These are phyloP conservation scores for Penicillium sp. DNA, from an alignment of 2,329 filamentous ascomycete genomes.

Conservation along the genomic window DNA sequence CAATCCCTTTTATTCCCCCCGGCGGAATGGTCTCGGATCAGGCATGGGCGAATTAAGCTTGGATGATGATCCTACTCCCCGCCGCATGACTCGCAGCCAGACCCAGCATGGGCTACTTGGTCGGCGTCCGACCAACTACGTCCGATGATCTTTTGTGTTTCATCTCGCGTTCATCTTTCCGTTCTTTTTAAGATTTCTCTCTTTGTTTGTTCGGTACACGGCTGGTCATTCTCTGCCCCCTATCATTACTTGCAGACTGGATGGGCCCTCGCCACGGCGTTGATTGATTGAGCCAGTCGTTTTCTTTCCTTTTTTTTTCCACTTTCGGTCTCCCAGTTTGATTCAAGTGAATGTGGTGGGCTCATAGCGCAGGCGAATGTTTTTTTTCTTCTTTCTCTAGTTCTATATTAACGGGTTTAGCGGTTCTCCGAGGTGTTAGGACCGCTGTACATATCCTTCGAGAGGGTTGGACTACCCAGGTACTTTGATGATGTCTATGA, in stretches of 20 bases:
- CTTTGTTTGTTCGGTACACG: neutral
- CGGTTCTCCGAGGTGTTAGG: neutral
- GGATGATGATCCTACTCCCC: slow-evolving; percentile 31
- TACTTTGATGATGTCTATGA: slow-evolving; percentile 11
- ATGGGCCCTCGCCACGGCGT: neutral
- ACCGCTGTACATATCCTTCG: slow-evolving; percentile 6
- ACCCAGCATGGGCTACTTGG: slow-evolving; percentile 26
- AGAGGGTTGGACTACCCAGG: slow-evolving; percentile 1
- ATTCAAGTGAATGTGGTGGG: slow-evolving; percentile 7
- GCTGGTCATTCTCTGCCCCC: neutral
- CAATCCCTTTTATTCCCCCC: slow-evolving; percentile 29
- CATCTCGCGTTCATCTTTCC: neutral
- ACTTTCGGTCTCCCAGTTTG: neutral
- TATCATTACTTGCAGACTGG: neutral
- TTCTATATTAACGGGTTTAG: neutral
- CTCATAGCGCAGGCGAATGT: slow-evolving; percentile 18
- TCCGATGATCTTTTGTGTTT: slow-evolving; percentile 10
- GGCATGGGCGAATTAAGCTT: slow-evolving; percentile 35
- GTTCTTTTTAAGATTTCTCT: neutral
- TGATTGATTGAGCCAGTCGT: neutral
- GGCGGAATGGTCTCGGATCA: slow-evolving; percentile 32
- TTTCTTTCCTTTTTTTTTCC: neutral
- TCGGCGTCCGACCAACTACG: slow-evolving; percentile 17
- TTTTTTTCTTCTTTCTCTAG: slow-evolving; percentile 7
- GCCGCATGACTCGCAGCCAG: slow-evolving; percentile 39